A percentile compares a stretch with the other conserved stretches of the same genome.
These are phyloP conservation scores for Ascochyta rabiei DNA, from an alignment of 2,329 filamentous ascomycete genomes.

Conservation along the genomic window DNA sequence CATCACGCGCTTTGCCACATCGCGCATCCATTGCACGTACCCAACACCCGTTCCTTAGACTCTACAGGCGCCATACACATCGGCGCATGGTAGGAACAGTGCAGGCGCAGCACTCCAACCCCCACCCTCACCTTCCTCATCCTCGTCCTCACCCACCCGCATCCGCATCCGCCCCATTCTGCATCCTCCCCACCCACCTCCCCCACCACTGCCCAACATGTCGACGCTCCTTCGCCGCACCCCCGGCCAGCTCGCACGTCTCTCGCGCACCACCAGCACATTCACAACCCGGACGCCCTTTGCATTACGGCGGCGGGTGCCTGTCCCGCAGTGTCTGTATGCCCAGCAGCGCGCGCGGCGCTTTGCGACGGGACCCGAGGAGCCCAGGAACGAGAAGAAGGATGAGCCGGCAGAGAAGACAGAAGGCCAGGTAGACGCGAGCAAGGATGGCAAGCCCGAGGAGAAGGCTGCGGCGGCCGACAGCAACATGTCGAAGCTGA, in stretches of 20 bases:
- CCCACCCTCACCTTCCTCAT: not conserved
- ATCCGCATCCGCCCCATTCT: constrained; percentile 6
- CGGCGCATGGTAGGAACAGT: constrained; percentile 6
- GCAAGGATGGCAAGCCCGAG: constrained; percentile 42
- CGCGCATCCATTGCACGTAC: constrained; percentile 1
- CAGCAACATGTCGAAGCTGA: constrained; percentile 54
- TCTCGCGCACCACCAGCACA: constrained; percentile 63
- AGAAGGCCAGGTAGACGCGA: constrained; percentile 42
- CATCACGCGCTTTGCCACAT: constrained; percentile 16
- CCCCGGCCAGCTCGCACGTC: constrained; percentile 68
- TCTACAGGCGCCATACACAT: not conserved
- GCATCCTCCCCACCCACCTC: constrained; percentile 3
- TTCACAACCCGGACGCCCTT: constrained; percentile 56
- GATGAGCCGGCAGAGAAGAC: constrained; percentile 34
- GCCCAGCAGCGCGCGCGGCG: constrained; percentile 51
- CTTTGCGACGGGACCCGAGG: constrained; percentile 50
- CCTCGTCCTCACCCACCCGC: constrained; percentile 15
- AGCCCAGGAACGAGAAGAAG: constrained; percentile 42
- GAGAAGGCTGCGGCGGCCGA: constrained; percentile 50
- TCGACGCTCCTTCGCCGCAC: constrained; percentile 67
- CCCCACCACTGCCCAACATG: constrained; percentile 56
- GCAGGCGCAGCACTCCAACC: not conserved
- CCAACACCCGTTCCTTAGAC: not conserved
- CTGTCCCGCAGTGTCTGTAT: constrained; percentile 52
- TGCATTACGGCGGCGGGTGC: constrained; percentile 44